A percentile compares a stretch with the other conserved stretches of the same genome.
phyloP scores from a whole-genome alignment of 2,329 filamentous ascomycete species.

The Aspergillus tubingensis region DNA sequence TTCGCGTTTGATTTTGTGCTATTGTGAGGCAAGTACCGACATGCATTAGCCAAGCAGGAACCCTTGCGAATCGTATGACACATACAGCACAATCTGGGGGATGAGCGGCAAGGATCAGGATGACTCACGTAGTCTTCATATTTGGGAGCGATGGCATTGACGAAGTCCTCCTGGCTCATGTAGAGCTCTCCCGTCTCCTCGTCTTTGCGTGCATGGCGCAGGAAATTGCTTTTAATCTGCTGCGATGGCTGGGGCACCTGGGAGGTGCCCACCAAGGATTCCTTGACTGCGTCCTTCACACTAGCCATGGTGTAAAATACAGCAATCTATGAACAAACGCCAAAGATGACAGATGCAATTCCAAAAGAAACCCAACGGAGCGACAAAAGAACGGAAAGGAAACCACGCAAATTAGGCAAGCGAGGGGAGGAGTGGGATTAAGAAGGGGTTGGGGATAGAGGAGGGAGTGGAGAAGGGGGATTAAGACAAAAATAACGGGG shows the following conservation, averaged over 20 bases:
- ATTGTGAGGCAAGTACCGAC: conserved; percentile 5
- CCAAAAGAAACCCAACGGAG: background rate
- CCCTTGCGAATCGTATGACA: conserved; percentile 17
- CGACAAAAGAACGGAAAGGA: conserved; percentile 11
- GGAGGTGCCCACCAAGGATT: conserved; percentile 69
- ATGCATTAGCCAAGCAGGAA: conserved; percentile 20
- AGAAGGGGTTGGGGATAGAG: conserved; percentile 25
- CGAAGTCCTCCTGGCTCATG: conserved; percentile 84
- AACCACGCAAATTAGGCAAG: background rate
- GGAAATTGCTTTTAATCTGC: conserved; percentile 75
- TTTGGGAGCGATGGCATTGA: conserved; percentile 82
- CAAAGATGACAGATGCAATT: conserved; percentile 11
- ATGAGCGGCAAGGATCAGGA: background rate
- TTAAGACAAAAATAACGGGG: conserved; percentile 23
- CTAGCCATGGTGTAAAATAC: conserved; percentile 42
- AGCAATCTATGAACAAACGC: conserved; percentile 13
- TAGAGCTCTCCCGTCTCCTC: conserved; percentile 72
- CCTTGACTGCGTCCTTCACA: conserved; percentile 74
- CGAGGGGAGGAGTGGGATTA: conserved; percentile 14
- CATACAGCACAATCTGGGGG: conserved; percentile 11
- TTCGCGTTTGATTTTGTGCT: conserved; percentile 98
- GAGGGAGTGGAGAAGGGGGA: conserved; percentile 25
- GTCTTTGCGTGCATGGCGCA: conserved; percentile 74
- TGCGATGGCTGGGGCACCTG: conserved; percentile 66
- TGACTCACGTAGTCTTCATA: conserved; percentile 85